Base-by-base conservation (phyloP, 345 rosid species). In the Euphorbia peplus region DNA sequence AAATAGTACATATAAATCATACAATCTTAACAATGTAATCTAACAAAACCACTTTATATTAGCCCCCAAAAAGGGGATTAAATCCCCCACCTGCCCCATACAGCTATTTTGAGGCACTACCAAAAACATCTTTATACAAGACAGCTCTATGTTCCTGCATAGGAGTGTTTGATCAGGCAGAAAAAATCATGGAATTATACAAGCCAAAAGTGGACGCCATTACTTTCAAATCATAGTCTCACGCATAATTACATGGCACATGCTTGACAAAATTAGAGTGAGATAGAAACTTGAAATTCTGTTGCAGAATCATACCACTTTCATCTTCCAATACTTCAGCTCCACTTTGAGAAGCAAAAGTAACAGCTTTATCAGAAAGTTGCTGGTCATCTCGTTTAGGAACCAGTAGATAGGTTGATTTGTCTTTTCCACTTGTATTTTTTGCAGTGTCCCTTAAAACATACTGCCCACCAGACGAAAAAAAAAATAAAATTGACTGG, bases 301-400 rank as follows among this genome's bases (percentile, higher is more conserved):
- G 26, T 19, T 26, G 53, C 26, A 16, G 1, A 46, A 32, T 50
- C 80, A 59, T 79, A 87, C 92, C 89, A 61, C 72, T 81, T 76
- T 81, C 87, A 68, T 78, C 82, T 65, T 81, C 85, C 50, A 69
- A 64, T 9, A 52, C 62, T 70, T 78, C 86, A 66, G 67, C 51
- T 71, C 82, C 87, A 79, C 74, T 54, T 59, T 78, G 72, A 70
- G 78, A 65, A 60, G 63, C 64, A 42, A 68, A 68, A 41, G 63
- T n/a, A 32, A 66, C 54, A 75, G 77, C 66, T 78, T 79, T 85
- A 22, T 80, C 84, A 59, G 86, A 74, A 77, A 61, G 64, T 55
- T 74, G 83, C 18, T 60, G 84, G 51, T 74, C 86, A 82, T 85
- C 88, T 63, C 68, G 77, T 73, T 75, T 83, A 47, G 86, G 62